Conservation (phyloP, 306 rosid genomes). For the Vigna nakashimae region DNA sequence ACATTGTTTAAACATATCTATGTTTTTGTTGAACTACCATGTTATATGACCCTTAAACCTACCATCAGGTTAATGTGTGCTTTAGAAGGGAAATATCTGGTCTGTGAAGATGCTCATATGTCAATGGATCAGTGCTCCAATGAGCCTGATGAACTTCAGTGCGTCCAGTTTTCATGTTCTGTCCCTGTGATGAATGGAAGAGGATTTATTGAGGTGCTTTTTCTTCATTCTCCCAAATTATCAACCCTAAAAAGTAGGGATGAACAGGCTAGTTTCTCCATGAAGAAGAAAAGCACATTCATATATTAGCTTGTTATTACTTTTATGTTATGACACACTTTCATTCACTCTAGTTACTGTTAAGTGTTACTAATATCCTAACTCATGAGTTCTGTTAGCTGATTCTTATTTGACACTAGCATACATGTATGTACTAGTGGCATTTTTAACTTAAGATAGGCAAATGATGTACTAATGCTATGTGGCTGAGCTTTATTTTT, state of each 20-base stretch:
- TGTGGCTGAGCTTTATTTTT: conserved; percentile 39
- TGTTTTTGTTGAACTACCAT: conserved; percentile 16
- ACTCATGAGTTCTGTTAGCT: not conserved
- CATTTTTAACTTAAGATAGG: conserved; percentile 27
- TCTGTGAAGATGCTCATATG: conserved; percentile 61
- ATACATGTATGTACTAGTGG: conserved; percentile 26
- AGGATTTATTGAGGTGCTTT: conserved; percentile 85
- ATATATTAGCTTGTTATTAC: conserved; percentile 25
- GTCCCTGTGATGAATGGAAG: conserved; percentile 75
- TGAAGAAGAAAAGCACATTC: conserved; percentile 31
- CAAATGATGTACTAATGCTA: conserved; percentile 28
- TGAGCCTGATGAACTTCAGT: conserved; percentile 65
- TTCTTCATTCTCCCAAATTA: conserved; percentile 32
- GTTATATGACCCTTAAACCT: conserved; percentile 51
- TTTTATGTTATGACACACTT: conserved; percentile 14
- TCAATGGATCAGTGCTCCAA: conserved; percentile 50
- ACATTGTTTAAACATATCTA: not conserved
- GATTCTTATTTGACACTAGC: conserved; percentile 4
- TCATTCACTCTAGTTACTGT: not conserved
- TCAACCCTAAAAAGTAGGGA: conserved; percentile 20
- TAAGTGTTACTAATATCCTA: conserved; percentile 27
- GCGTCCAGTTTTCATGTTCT: conserved; percentile 74
- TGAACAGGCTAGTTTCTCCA: conserved; percentile 29
- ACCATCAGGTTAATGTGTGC: conserved; percentile 72
- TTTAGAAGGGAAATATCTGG: conserved; percentile 79